Conservation (phyloP, 2,329 filamentous ascomycete genomes). For the Venturia oleaginea region DNA sequence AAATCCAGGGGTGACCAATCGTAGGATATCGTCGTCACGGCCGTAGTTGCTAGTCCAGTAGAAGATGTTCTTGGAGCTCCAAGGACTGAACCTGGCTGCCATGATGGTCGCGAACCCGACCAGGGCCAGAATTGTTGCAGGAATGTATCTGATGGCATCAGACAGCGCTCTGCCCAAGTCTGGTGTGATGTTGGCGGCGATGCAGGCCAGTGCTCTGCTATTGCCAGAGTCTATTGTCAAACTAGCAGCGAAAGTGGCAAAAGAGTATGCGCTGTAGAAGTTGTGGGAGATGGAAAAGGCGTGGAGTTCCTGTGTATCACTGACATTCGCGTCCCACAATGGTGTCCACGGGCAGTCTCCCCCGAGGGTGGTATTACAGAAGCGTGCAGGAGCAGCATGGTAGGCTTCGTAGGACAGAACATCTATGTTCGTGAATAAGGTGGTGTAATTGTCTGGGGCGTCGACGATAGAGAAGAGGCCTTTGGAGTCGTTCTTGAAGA, state of each 20-base stretch:
- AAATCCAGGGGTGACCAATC: conserved; percentile 90
- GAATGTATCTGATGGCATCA: conserved; percentile 65
- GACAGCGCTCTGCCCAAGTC: conserved; percentile 61
- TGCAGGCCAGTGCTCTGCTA: conserved; percentile 49
- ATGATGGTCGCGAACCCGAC: conserved; percentile 76
- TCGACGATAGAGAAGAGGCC: conserved; percentile 71
- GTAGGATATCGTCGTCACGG: conserved; percentile 80
- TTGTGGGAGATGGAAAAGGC: conserved; percentile 66
- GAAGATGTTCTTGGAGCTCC: conserved; percentile 85
- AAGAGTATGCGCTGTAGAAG: conserved; percentile 75
- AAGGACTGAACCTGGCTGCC: conserved; percentile 82
- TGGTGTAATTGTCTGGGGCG: conserved; percentile 55
- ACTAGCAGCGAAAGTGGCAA: conserved; percentile 69
- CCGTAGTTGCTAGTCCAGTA: conserved; percentile 98
- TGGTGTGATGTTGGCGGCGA: conserved; percentile 76
- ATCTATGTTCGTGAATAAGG: conserved; percentile 61
- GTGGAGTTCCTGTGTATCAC: conserved; percentile 48
- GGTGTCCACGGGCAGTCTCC: conserved; percentile 65
- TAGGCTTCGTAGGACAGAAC: conserved; percentile 71
- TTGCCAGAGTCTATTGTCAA: conserved; percentile 51
- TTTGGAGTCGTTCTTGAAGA: conserved; percentile 38
- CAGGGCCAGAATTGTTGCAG: conserved; percentile 66
- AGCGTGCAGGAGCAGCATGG: conserved; percentile 43
- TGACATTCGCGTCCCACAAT: conserved; percentile 52
- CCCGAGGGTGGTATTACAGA: conserved; percentile 56